Evolutionary conservation across 495 filamentous ascomycete species (phyloP).

Genomic region (Penicillium egyptiacum): DNA sequence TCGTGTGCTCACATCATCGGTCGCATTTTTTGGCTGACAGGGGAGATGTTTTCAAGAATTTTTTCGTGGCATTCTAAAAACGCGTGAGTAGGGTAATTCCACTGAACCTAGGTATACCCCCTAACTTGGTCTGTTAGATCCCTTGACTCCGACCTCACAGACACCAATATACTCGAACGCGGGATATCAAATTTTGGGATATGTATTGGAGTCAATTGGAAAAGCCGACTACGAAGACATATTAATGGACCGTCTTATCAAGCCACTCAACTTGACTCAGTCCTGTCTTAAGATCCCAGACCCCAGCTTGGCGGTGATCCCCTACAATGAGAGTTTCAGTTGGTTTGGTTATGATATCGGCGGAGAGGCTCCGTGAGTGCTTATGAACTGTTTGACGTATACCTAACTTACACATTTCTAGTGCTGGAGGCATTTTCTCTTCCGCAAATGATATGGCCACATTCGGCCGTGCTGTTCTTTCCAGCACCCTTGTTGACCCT

Average conservation of each 20-base stretch:
- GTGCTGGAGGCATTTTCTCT: slow-evolving; percentile 59
- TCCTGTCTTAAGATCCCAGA: slow-evolving; percentile 36
- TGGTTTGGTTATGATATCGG: slow-evolving; percentile 43
- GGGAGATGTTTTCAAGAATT: slow-evolving; percentile 38
- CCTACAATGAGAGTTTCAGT: slow-evolving; percentile 31
- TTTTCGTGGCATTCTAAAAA: slow-evolving; percentile 47
- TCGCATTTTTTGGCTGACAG: slow-evolving; percentile 6
- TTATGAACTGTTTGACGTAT: background rate
- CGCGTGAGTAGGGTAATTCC: background rate
- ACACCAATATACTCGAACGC: slow-evolving; percentile 62
- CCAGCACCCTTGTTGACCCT: slow-evolving; percentile 44
- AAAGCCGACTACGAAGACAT: slow-evolving; percentile 10
- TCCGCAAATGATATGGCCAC: slow-evolving; percentile 50
- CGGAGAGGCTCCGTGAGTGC: slow-evolving; percentile 46
- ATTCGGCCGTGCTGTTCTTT: slow-evolving; percentile 57
- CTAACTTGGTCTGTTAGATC: slow-evolving; percentile 24
- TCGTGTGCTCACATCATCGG: background rate
- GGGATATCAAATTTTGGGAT: slow-evolving; percentile 56
- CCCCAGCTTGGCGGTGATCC: slow-evolving; percentile 34
- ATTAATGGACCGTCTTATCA: slow-evolving; percentile 30
- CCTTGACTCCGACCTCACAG: slow-evolving; percentile 48
- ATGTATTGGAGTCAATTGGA: slow-evolving; percentile 48
- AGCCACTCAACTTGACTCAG: slow-evolving; percentile 39
- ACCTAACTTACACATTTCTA: slow-evolving; percentile 19
- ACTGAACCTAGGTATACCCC: background rate